phyloP scores from a whole-genome alignment of 495 filamentous ascomycete genomes.

The Glonium stellatum region DNA sequence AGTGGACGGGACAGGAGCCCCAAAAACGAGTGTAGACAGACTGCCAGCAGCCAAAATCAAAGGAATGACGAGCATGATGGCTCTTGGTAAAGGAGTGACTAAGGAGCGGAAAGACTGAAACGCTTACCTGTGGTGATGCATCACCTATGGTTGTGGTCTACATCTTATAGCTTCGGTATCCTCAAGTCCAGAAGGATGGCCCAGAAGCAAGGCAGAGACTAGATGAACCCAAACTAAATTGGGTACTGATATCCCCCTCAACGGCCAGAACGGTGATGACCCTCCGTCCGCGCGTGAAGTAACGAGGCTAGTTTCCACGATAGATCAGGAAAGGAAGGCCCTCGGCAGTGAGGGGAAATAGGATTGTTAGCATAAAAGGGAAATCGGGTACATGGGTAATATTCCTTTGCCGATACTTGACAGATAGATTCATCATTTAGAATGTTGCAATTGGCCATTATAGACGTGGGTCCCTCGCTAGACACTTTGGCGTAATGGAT shows the following conservation, averaged over 20 bases:
- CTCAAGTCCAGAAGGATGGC: not conserved
- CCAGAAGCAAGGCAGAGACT: not conserved
- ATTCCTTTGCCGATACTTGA: not conserved
- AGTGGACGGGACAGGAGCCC: conserved; percentile 16
- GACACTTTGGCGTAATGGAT: not conserved
- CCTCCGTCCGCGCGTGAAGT: not conserved
- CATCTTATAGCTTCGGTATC: not conserved
- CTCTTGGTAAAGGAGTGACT: conserved; percentile 7
- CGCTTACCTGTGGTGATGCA: not conserved
- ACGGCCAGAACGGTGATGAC: not conserved
- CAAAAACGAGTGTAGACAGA: conserved; percentile 16
- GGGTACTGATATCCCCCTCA: not conserved
- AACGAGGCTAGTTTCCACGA: not conserved
- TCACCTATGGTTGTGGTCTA: not conserved
- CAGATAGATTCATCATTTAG: not conserved
- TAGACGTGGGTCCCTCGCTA: not conserved
- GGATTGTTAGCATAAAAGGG: not conserved
- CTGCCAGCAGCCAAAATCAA: conserved; percentile 28
- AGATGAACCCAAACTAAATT: not conserved
- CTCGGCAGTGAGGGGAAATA: not conserved
- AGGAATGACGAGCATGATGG: conserved; percentile 21
- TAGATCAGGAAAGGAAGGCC: not conserved
- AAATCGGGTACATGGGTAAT: not conserved
- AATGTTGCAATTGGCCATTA: not conserved
- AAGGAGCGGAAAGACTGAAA: conserved; percentile 1